Evolutionary conservation across 495 filamentous ascomycete genomes (phyloP).

Genomic region (Trichoderma orchidacearum): DNA sequence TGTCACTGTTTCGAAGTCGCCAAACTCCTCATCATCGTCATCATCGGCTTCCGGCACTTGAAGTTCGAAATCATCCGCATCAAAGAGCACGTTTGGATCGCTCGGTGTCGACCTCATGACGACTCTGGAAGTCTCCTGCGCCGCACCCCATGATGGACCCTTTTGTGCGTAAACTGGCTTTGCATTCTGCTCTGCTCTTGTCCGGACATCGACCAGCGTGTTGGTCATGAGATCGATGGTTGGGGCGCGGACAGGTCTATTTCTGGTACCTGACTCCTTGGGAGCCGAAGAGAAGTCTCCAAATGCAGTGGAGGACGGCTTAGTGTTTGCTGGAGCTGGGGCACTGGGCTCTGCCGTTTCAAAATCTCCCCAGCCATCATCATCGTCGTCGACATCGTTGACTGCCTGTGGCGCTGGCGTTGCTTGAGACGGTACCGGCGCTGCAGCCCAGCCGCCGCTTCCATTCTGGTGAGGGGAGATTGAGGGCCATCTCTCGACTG

Average conservation of each 20-base stretch:
- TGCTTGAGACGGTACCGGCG: neutral
- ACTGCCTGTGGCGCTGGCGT: conserved; percentile 1
- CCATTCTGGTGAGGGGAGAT: conserved; percentile 3
- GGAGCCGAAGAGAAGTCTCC: neutral
- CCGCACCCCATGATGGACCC: conserved; percentile 7
- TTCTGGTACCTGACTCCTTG: conserved; percentile 8
- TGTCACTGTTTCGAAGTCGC: conserved; percentile 30
- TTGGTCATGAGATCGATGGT: conserved; percentile 32
- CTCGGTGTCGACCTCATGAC: conserved; percentile 1
- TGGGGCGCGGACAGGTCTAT: conserved; percentile 20
- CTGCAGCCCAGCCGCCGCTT: conserved; percentile 10
- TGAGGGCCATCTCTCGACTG: neutral
- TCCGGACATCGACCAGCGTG: conserved; percentile 21
- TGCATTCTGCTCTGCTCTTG: neutral
- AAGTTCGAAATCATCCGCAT: conserved; percentile 32
- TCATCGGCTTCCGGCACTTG: conserved; percentile 7
- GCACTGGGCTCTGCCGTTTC: conserved; percentile 33
- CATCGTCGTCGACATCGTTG: conserved; percentile 26
- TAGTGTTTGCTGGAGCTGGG: neutral
- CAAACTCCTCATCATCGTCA: conserved; percentile 31
- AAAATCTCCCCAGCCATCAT: conserved; percentile 69
- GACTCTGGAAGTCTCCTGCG: neutral
- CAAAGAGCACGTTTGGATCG: conserved; percentile 32
- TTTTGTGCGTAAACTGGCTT: neutral
- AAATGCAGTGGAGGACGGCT: neutral